Evolutionary conservation across 1,284 basidiomycete species (phyloP).

Genomic region (Xerocomus nothofagi): DNA sequence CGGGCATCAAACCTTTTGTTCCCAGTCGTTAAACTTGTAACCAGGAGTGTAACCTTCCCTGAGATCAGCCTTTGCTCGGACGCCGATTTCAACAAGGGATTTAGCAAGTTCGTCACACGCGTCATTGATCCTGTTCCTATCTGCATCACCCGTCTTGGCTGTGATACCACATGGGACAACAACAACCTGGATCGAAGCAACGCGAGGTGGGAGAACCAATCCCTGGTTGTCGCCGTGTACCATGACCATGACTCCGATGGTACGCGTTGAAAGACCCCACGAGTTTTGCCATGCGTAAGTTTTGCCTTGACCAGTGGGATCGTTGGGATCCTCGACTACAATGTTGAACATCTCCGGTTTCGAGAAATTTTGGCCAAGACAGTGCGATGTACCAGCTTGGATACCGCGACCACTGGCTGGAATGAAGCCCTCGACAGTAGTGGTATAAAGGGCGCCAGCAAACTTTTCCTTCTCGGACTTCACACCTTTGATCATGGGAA

Average conservation of each 20-base stretch:
- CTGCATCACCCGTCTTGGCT: slow-evolving; percentile 72
- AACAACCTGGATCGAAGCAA: slow-evolving; percentile 90
- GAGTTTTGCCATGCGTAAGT: slow-evolving; percentile 96
- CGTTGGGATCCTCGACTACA: slow-evolving; percentile 90
- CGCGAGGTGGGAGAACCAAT: slow-evolving; percentile 91
- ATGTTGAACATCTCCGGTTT: slow-evolving; percentile 98
- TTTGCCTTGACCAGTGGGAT: slow-evolving; percentile 67
- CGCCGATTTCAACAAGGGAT: slow-evolving; percentile 67
- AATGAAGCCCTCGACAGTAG: slow-evolving; percentile 97
- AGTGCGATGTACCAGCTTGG: slow-evolving; percentile 97
- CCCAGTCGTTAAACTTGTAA: slow-evolving; percentile 99
- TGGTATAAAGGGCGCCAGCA: slow-evolving; percentile 97
- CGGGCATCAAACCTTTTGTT: slow-evolving; percentile 72
- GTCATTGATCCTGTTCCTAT: slow-evolving; percentile 75
- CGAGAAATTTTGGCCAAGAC: slow-evolving; percentile 98
- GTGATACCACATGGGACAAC: slow-evolving; percentile 94
- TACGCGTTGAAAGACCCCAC: slow-evolving; percentile 96
- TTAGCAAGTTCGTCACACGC: slow-evolving; percentile 76
- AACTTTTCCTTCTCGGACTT: slow-evolving; percentile 99
- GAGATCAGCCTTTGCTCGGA: slow-evolving; percentile 89
- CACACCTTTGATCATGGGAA: slow-evolving; percentile 94
- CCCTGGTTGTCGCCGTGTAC: slow-evolving; percentile 98
- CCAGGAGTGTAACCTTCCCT: slow-evolving; percentile 97
- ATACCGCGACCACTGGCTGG: slow-evolving; percentile 97
- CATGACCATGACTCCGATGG: slow-evolving; percentile 99